These are phyloP conservation scores for Mycena sanguinolenta DNA, from an alignment of 768 basidiomycete genomes.

Conservation along the genomic window DNA sequence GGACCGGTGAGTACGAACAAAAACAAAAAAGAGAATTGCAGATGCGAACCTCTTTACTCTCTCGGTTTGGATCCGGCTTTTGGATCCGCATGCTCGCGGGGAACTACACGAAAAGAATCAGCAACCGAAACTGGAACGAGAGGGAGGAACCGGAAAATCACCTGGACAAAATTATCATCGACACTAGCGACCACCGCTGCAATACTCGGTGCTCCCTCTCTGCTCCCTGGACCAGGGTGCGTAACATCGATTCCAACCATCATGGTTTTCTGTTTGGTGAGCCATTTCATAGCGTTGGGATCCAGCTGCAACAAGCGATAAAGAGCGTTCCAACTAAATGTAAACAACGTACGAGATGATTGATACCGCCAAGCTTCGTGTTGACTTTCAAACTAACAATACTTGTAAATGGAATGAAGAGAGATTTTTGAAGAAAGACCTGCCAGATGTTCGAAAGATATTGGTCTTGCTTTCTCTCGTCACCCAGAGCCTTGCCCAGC, in stretches of 20 bases:
- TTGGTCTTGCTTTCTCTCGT: constrained; percentile 74
- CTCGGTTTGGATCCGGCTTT: constrained; percentile 43
- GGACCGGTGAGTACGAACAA: constrained; percentile 5
- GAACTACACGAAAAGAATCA: constrained; percentile 56
- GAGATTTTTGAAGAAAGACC: not conserved
- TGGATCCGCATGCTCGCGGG: constrained; percentile 83
- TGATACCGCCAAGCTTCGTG: constrained; percentile 85
- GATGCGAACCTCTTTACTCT: constrained; percentile 47
- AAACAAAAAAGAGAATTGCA: not conserved
- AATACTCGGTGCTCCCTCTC: constrained; percentile 83
- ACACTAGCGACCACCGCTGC: constrained; percentile 86
- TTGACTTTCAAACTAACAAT: constrained; percentile 85
- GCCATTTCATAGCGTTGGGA: constrained; percentile 68
- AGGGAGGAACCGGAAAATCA: not conserved
- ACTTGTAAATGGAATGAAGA: not conserved
- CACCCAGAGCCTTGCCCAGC: constrained; percentile 68
- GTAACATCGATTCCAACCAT: constrained; percentile 90
- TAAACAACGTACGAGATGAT: constrained; percentile 64
- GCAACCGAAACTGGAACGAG: not conserved
- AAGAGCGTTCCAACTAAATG: constrained; percentile 4
- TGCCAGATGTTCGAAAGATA: constrained; percentile 72
- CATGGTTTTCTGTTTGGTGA: constrained; percentile 79
- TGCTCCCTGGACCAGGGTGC: constrained; percentile 78
- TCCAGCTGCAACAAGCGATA: constrained; percentile 58
- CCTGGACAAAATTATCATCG: constrained; percentile 72